These are phyloP conservation scores for Penicillium sp. DNA, from an alignment of 2,329 filamentous ascomycete genomes.

Conservation along the genomic window DNA sequence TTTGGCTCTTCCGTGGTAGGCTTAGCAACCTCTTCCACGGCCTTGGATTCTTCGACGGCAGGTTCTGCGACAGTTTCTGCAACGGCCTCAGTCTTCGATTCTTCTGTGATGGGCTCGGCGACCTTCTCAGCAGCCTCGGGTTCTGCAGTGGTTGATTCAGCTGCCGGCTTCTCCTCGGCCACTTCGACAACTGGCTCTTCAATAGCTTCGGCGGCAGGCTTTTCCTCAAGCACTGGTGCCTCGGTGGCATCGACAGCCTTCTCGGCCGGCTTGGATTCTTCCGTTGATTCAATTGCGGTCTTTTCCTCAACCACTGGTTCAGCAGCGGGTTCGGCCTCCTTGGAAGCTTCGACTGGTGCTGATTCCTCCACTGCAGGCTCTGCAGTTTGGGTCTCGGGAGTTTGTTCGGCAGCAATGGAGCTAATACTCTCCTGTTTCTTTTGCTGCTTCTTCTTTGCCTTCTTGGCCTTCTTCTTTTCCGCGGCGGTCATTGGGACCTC, in stretches of 20 bases:
- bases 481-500: constrained; percentile 16
- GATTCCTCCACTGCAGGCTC: constrained; percentile 11
- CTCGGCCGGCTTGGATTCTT: constrained; percentile 12
- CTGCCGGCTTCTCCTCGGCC: constrained; percentile 4
- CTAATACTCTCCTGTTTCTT: constrained; percentile 18
- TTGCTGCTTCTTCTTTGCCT: constrained; percentile 24
- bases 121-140: constrained; percentile 9
- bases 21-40: neutral
- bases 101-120: constrained; percentile 8
- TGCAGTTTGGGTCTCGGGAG: constrained; percentile 8
- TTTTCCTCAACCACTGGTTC: constrained; percentile 7
- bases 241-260: neutral
- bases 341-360: constrained; percentile 4
- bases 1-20: neutral
- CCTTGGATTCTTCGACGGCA: constrained; percentile 1
- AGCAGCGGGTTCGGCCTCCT: neutral
- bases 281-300: constrained; percentile 9
- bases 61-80: constrained; percentile 7
- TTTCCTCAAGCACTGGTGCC: constrained; percentile 1
- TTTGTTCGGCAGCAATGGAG: constrained; percentile 8
- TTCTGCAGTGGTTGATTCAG: constrained; percentile 1
- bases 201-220: constrained; percentile 9
- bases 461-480: constrained; percentile 23
- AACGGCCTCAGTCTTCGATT: neutral
- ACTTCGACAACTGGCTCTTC: neutral